These are phyloP conservation scores for Botrytis squamosa DNA, from an alignment of 2,329 filamentous ascomycete species.

Conservation along the genomic window DNA sequence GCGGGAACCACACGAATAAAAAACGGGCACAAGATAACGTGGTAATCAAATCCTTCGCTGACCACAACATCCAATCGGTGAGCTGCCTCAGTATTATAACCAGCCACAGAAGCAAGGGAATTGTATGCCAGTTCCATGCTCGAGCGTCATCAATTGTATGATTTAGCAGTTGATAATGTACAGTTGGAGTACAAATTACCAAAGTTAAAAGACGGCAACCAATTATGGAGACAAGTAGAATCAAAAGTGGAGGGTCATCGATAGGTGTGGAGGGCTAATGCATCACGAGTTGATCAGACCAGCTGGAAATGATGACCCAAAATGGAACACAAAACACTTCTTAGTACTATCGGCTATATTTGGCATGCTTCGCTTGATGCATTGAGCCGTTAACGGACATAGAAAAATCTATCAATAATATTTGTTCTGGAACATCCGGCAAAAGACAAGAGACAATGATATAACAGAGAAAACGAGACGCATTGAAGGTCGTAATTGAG, in stretches of 20 bases:
- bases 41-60: slow-evolving; percentile 26
- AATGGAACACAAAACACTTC: slow-evolving; percentile 35
- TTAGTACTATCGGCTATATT: slow-evolving; percentile 22
- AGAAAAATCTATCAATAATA: slow-evolving; percentile 13
- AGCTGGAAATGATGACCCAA: slow-evolving; percentile 38
- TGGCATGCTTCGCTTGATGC: slow-evolving; percentile 29
- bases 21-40: slow-evolving; percentile 23
- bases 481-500: background rate
- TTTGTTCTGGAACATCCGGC: background rate
- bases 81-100: slow-evolving; percentile 23
- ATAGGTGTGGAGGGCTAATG: slow-evolving; percentile 40
- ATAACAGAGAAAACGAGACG: background rate
- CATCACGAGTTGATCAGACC: slow-evolving; percentile 29
- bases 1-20: slow-evolving; percentile 25
- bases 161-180: slow-evolving; percentile 28
- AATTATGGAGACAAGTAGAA: slow-evolving; percentile 36
- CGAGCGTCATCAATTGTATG: slow-evolving; percentile 25
- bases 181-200: slow-evolving; percentile 30
- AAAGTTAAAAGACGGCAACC: slow-evolving; percentile 26
- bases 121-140: slow-evolving; percentile 21
- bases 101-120: slow-evolving; percentile 28
- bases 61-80: slow-evolving; percentile 29
- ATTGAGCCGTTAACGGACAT: slow-evolving; percentile 36
- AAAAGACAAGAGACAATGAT: slow-evolving; percentile 5
- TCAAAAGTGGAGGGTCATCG: slow-evolving; percentile 37